A percentile compares a stretch with the other conserved stretches of the same genome.
These are phyloP conservation scores for Meyerozyma athensensis DNA, from an alignment of 1,139 yeast species.

Conservation along the genomic window DNA sequence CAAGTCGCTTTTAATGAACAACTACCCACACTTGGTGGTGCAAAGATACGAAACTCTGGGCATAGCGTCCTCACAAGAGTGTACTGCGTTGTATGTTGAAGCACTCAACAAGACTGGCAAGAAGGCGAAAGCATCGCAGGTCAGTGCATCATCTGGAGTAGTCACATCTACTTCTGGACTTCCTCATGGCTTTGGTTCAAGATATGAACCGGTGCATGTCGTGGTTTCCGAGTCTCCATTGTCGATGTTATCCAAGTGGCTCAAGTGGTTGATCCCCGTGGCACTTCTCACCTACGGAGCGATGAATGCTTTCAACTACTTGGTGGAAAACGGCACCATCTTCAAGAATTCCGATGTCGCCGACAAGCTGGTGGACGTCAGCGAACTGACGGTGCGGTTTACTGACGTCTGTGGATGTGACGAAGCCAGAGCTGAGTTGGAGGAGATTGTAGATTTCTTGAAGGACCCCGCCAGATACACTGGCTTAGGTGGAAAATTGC, in stretches of 20 bases:
- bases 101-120: constrained; percentile 80
- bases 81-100: constrained; percentile 70
- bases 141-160: constrained; percentile 20
- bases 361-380: constrained; percentile 76
- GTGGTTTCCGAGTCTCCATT: constrained; percentile 80
- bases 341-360: constrained; percentile 72
- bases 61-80: constrained; percentile 73
- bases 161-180: constrained; percentile 24
- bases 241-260: constrained; percentile 77
- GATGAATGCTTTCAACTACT: constrained; percentile 66
- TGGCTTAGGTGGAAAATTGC: constrained; percentile 93
- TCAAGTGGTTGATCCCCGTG: constrained; percentile 82
- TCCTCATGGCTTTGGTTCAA: constrained; percentile 43
- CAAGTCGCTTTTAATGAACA: constrained; percentile 61
- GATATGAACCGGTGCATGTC: constrained; percentile 82
- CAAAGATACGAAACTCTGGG: constrained; percentile 91
- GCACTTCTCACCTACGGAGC: constrained; percentile 72
- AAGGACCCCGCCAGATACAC: constrained; percentile 96
- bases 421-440: constrained; percentile 95
- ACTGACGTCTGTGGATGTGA: constrained; percentile 96
- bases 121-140: constrained; percentile 67
- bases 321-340: constrained; percentile 81
- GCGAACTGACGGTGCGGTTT: constrained; percentile 83
- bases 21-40: constrained; percentile 90
- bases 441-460: constrained; percentile 93